These are phyloP conservation scores for Penicillium silybi DNA, from an alignment of 495 filamentous ascomycete species.

Conservation along the genomic window DNA sequence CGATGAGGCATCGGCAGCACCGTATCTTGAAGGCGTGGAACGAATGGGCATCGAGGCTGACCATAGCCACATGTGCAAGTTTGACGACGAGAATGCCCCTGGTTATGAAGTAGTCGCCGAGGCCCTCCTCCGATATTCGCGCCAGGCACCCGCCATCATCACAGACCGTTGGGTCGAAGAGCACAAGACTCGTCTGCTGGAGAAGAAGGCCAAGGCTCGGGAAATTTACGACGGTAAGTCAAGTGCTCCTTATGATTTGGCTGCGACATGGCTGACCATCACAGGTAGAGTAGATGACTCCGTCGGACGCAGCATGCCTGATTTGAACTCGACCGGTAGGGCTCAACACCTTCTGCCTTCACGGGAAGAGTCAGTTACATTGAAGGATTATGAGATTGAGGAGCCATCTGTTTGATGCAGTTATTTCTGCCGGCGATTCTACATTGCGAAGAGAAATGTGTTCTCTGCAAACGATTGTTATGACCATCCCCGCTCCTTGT, in stretches of 20 bases:
- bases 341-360: slow-evolving; percentile 23
- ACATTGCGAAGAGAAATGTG: not conserved
- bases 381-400: slow-evolving; percentile 40
- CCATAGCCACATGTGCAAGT: slow-evolving; percentile 90
- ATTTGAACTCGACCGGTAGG: slow-evolving; percentile 31
- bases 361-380: slow-evolving; percentile 26
- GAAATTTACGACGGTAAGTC: slow-evolving; percentile 36
- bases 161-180: slow-evolving; percentile 61
- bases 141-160: slow-evolving; percentile 55
- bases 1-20: slow-evolving; percentile 70
- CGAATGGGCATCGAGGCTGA: slow-evolving; percentile 76
- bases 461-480: not conserved
- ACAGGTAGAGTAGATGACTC: slow-evolving; percentile 18
- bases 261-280: slow-evolving; percentile 9
- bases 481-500: not conserved
- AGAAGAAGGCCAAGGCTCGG: slow-evolving; percentile 33
- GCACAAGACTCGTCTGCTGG: slow-evolving; percentile 46
- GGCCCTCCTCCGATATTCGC: slow-evolving; percentile 65
- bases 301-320: slow-evolving; percentile 19
- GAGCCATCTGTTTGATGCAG: slow-evolving; percentile 28
- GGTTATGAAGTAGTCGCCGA: slow-evolving; percentile 73
- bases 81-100: slow-evolving; percentile 65
- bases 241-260: slow-evolving; percentile 3
- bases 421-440: slow-evolving; percentile 8
- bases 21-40: slow-evolving; percentile 68